Percentiles rank a stretch among this genome's conserved stretches.
Evolutionary conservation across 192 early-diverging fungal species (phyloP).

Genomic region (Funneliformis geosporum): DNA sequence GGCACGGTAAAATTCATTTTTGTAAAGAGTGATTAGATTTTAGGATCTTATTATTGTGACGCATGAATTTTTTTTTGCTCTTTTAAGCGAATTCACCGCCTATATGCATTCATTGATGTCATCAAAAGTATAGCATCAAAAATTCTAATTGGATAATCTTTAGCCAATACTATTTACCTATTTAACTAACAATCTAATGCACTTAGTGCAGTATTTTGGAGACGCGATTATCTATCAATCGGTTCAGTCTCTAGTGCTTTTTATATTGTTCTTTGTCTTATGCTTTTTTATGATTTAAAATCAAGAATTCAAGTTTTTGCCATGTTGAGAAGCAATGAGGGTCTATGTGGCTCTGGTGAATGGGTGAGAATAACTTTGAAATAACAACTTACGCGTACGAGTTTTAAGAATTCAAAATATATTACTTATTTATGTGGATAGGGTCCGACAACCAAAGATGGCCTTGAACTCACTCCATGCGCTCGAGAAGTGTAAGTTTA

Average conservation of each 20-base stretch:
- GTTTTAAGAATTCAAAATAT: not conserved
- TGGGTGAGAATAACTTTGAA: slow-evolving; percentile 30
- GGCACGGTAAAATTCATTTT: too few relatives aligned
- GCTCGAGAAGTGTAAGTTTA: slow-evolving; percentile 31
- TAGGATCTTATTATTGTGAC: too few relatives aligned
- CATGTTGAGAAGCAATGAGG: slow-evolving; percentile 9
- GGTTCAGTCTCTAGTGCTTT: not conserved
- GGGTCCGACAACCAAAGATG: slow-evolving; percentile 18
- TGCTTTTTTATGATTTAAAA: not conserved
- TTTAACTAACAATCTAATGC: not conserved
- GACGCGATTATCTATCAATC: slow-evolving; percentile 7
- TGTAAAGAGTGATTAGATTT: too few relatives aligned
- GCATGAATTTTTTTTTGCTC: not conserved
- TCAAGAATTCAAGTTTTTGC: slow-evolving; percentile 1
- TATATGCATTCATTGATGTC: not conserved
- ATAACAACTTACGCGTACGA: slow-evolving; percentile 5
- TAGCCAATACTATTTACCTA: not conserved
- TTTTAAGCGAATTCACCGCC: not conserved
- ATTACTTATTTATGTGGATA: slow-evolving; percentile 6
- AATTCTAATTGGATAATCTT: slow-evolving; percentile 16
- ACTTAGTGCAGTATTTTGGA: slow-evolving; percentile 7
- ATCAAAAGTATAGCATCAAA: not conserved
- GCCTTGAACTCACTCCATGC: slow-evolving; percentile 25
- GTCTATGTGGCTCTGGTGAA: slow-evolving; percentile 13
- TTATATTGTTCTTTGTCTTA: not conserved